phyloP scores from a whole-genome alignment of 495 filamentous ascomycete genomes.

The Penicillium dipodomyicola region DNA sequence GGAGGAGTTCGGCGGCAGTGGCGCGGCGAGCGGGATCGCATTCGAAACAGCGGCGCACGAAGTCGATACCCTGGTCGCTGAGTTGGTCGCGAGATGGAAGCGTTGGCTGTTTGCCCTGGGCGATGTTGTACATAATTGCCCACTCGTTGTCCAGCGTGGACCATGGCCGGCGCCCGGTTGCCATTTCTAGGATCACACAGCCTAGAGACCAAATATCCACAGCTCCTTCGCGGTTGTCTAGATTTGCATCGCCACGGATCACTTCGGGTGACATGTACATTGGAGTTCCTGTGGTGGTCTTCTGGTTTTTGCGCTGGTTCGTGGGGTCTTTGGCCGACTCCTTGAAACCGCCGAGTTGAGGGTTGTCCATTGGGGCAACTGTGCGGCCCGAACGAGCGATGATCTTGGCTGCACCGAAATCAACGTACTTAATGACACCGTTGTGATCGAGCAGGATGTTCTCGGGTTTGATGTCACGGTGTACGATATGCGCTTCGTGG shows the following conservation, averaged over 20 bases:
- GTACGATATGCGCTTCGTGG: constrained; percentile 84
- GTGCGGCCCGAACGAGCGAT: constrained; percentile 94
- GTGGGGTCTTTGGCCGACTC: constrained; percentile 16
- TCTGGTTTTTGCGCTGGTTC: constrained; percentile 61
- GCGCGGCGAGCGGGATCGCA: constrained; percentile 76
- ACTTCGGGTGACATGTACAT: constrained; percentile 99
- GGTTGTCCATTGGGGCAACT: constrained; percentile 58
- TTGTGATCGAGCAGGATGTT: constrained; percentile 98
- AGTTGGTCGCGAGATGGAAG: constrained; percentile 81
- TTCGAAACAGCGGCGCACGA: constrained; percentile 82
- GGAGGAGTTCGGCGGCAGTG: constrained; percentile 83
- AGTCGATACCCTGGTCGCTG: constrained; percentile 79
- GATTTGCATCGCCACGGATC: constrained; percentile 70
- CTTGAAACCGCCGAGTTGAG: constrained; percentile 37
- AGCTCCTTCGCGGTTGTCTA: constrained; percentile 69
- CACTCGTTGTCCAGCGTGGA: constrained; percentile 98
- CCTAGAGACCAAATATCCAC: constrained; percentile 97
- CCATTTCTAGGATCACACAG: constrained; percentile 97
- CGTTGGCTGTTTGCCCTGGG: constrained; percentile 87
- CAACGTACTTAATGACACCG: constrained; percentile 97
- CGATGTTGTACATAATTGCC: constrained; percentile 99
- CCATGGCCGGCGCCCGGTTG: constrained; percentile 92
- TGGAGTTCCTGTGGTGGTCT: constrained; percentile 93
- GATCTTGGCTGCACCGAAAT: constrained; percentile 96
- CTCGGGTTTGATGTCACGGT: constrained; percentile 98